Conservation (phyloP, 768 basidiomycete genomes). For the Saitozyma sp. region DNA sequence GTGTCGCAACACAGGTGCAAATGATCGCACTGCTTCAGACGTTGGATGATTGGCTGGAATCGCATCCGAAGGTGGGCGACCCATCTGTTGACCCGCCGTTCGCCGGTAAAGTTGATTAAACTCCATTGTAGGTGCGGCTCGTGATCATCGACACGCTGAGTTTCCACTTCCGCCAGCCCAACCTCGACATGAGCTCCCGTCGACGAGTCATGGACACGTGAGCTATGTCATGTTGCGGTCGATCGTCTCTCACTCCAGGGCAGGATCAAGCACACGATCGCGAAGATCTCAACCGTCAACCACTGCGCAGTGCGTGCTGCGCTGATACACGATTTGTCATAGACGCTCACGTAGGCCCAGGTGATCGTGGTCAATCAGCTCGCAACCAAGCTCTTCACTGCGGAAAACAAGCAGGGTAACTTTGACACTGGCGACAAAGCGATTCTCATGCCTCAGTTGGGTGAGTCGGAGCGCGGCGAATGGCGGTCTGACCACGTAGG, state of each 20-base stretch:
- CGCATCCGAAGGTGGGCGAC: constrained; percentile 35
- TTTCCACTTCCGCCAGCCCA: constrained; percentile 48
- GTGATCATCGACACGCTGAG: constrained; percentile 49
- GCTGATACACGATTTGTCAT: not conserved
- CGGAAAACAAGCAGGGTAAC: constrained; percentile 48
- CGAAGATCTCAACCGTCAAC: constrained; percentile 42
- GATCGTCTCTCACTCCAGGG: not conserved
- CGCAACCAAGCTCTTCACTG: constrained; percentile 48
- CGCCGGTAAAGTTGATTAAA: not conserved
- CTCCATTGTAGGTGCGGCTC: constrained; percentile 32
- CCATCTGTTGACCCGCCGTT: not conserved
- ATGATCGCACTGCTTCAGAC: constrained; percentile 48
- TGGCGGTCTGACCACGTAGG: constrained; percentile 24
- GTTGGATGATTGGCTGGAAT: constrained; percentile 44
- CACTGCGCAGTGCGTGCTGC: constrained; percentile 38
- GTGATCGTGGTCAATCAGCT: constrained; percentile 48
- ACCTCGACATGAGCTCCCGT: constrained; percentile 25
- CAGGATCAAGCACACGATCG: constrained; percentile 45
- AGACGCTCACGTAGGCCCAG: constrained; percentile 14
- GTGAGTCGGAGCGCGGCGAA: constrained; percentile 16
- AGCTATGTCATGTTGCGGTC: constrained; percentile 8
- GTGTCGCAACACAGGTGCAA: constrained; percentile 44
- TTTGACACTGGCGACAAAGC: constrained; percentile 49
- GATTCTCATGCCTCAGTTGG: constrained; percentile 51
- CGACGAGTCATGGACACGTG: constrained; percentile 43